phyloP scores from a whole-genome alignment of 2,329 filamentous ascomycete genomes.

The Ampelomyces quisqualis region DNA sequence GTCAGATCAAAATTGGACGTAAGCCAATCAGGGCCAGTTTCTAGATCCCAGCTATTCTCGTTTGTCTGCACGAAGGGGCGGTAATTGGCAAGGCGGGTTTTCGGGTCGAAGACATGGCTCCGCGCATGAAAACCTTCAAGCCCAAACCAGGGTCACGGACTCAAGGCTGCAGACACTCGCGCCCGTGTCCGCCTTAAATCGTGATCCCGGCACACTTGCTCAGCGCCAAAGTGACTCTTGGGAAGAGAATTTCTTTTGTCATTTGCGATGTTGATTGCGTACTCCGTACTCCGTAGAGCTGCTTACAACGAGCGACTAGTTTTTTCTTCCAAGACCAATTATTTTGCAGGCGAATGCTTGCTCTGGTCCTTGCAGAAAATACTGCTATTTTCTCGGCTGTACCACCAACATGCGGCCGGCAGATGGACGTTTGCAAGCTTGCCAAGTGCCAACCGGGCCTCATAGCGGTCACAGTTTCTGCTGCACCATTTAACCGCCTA shows the following conservation, averaged over 20 bases:
- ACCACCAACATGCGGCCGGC: conserved; percentile 21
- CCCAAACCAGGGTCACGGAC: conserved; percentile 17
- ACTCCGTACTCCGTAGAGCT: no score
- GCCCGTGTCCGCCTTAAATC: conserved; percentile 19
- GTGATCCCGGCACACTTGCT: conserved; percentile 16
- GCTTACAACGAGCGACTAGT: no score
- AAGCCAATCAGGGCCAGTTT: no score
- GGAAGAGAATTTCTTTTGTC: conserved; percentile 4
- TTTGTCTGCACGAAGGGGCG: no score
- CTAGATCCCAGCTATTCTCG: no score
- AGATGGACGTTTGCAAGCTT: conserved; percentile 1
- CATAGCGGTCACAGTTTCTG: conserved; percentile 17
- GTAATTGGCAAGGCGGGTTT: no score
- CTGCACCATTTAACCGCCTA: conserved; percentile 41
- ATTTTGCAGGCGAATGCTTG: no score
- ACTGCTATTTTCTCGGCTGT: no score
- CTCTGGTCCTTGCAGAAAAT: no score
- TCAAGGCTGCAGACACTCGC: conserved; percentile 17
- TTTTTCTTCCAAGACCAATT: no score
- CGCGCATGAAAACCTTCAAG: conserved; percentile 18
- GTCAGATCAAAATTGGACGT: no score
- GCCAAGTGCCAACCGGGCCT: conserved; percentile 22
- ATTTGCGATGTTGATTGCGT: conserved; percentile 18
- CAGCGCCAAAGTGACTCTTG: conserved; percentile 13
- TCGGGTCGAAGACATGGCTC: conserved; percentile 12